Percentiles rank a stretch among this genome's conserved stretches.
Conservation (phyloP, 139 green algal genomes). For the Zygnema circumcarinatum region DNA sequence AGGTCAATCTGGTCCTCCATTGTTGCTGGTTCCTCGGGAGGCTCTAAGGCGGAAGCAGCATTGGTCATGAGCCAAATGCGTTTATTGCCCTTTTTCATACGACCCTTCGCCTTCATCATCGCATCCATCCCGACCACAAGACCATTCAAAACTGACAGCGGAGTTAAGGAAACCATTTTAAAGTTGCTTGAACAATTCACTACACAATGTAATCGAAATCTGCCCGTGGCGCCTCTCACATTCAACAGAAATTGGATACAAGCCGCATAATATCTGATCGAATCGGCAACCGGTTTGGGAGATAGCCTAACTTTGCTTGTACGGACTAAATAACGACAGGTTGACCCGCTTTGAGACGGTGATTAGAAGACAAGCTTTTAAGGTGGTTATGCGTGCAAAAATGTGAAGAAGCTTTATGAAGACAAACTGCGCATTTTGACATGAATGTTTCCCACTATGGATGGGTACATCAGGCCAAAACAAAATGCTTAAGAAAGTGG, state of each 20-base stretch:
- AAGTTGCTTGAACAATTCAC: not conserved
- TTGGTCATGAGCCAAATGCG: constrained; percentile 23
- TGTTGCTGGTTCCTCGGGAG: not conserved
- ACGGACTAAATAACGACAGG: no score
- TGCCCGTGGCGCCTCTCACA: not conserved
- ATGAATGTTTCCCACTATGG: no score
- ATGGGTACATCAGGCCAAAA: no score
- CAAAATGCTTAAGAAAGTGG: no score
- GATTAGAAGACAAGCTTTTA: no score
- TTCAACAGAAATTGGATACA: not conserved
- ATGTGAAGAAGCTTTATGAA: not conserved
- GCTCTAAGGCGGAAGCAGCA: constrained; percentile 14
- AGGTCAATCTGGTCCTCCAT: constrained; percentile 22
- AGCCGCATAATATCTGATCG: not conserved
- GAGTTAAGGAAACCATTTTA: not conserved
- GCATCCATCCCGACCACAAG: constrained; percentile 16
- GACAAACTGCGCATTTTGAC: no score
- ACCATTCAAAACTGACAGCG: constrained; percentile 1
- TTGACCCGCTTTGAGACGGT: no score
- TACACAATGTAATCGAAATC: not conserved
- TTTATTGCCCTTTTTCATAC: constrained; percentile 28
- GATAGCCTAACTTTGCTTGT: no score
- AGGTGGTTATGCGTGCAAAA: not conserved
- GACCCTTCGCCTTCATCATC: constrained; percentile 23
- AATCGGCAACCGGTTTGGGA: not conserved